Base-by-base conservation (phyloP, 2,329 filamentous ascomycete species). In the Lachnellula subtilissima region DNA sequence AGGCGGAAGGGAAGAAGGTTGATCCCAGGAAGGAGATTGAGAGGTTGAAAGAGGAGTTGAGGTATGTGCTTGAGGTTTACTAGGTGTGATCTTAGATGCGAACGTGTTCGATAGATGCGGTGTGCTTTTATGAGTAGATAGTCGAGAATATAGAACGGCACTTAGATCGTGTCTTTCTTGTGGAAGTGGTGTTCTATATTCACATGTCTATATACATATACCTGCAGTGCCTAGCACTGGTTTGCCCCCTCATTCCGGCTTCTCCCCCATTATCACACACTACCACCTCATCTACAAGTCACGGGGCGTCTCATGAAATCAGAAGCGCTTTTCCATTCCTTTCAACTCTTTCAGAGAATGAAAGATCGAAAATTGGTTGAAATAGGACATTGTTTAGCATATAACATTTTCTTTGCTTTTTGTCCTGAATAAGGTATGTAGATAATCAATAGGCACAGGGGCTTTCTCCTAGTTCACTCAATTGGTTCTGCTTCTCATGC, bases 1-100 rank as follows among this genome's bases (percentile, higher is more conserved):
- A 84, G 79, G 74, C 73, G 49, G 78, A 73, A 60, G 84, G 84
- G 54, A 90, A 87, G 78, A 97, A 93, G 85, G 81, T 95, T 42
- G 91, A 96, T 70, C 77, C 87, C 2, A 80, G 81, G 66, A 92
- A 92, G 80, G 91, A 95, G 80, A 97, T 99, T 77, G 95, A 99
- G 79, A 87, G 88, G 76, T 78, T 99, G 67, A 99, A 99, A 87
- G 94, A 99, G 73, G 87, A 91, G 67, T 84, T 88, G 60, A 82
- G 94, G 71, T 99, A 97, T 76, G 93, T 99, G 52, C 80, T 99
- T 54, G 94, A 99, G 77, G 94, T 97, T 54, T 97, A 97, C 75
- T 97, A 89, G 54, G 42, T 48, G 42, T 45, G 39, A 12, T 23
- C 19, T 4, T 45, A 45, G 15, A 42, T 15, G 17, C 4, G 39